Conservation (phyloP, 305 asterid species). For the Vinca major region DNA sequence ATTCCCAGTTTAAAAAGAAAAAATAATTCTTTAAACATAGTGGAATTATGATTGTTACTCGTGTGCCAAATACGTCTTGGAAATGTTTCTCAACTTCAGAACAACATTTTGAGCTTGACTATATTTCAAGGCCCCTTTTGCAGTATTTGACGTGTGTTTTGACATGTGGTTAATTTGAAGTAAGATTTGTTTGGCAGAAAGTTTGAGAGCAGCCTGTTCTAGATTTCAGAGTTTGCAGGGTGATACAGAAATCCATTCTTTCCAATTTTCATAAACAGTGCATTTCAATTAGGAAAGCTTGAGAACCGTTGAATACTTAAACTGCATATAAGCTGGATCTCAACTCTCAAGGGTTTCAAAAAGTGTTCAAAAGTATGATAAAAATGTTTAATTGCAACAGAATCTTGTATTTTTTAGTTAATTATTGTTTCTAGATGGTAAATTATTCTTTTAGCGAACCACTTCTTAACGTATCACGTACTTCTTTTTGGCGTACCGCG, state of each 20-base stretch:
- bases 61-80: background rate
- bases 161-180: background rate
- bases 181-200: background rate
- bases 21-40: background rate
- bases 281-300: background rate
- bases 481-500: too few relatives aligned
- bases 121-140: too few relatives aligned
- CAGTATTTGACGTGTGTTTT: background rate
- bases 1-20: background rate
- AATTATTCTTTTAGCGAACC: too few relatives aligned
- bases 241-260: background rate
- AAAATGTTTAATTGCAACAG: background rate
- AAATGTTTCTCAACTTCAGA: background rate
- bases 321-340: background rate
- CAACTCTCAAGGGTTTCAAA: background rate
- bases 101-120: background rate
- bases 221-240: background rate
- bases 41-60: background rate
- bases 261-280: background rate
- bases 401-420: background rate
- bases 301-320: background rate
- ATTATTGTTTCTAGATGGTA: background rate
- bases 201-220: background rate
- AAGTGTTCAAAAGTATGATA: background rate
- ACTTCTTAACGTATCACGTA: too few relatives aligned